Evolutionary conservation across 176 grass and related monocot genomes (phyloP).

Genomic region (Oryza glaberrima): DNA sequence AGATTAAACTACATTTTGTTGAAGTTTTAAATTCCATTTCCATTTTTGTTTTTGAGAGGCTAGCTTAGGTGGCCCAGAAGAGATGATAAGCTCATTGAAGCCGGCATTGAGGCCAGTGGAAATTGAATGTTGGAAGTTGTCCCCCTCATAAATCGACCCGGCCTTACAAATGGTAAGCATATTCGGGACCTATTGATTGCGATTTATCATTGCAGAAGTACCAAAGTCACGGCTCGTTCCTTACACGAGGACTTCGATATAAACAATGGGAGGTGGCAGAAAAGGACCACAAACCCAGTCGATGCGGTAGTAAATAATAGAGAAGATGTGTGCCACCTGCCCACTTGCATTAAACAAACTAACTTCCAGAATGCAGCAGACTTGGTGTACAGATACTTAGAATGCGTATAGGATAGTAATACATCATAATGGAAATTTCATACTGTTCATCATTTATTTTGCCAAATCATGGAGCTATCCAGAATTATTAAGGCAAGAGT

Average conservation of each 20-base stretch:
- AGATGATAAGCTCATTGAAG: constrained; percentile 31
- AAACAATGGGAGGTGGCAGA: constrained; percentile 39
- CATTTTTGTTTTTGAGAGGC: neutral
- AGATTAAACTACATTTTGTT: neutral
- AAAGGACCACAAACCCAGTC: constrained; percentile 28
- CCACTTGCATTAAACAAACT: neutral
- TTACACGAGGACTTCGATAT: constrained; percentile 22
- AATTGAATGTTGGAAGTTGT: constrained; percentile 32
- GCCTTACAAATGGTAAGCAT: constrained; percentile 21
- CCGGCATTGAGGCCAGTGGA: neutral
- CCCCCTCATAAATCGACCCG: constrained; percentile 19
- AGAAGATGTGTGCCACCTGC: neutral
- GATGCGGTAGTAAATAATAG: constrained; percentile 31
- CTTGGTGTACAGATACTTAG: neutral
- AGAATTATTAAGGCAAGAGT: neutral
- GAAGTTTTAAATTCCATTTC: neutral
- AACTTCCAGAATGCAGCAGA: neutral
- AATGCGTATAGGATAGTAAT: constrained; percentile 25
- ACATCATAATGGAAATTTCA: constrained; percentile 1
- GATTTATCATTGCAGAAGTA: constrained; percentile 51
- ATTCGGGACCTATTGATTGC: constrained; percentile 33
- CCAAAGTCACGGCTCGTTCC: constrained; percentile 40
- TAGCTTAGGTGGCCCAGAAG: constrained; percentile 21
- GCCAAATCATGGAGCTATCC: constrained; percentile 9
- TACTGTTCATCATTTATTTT: constrained; percentile 31